These are phyloP conservation scores for Nitzschia inconspicua DNA, from an alignment of 108 stramenopile species.

Conservation along the genomic window DNA sequence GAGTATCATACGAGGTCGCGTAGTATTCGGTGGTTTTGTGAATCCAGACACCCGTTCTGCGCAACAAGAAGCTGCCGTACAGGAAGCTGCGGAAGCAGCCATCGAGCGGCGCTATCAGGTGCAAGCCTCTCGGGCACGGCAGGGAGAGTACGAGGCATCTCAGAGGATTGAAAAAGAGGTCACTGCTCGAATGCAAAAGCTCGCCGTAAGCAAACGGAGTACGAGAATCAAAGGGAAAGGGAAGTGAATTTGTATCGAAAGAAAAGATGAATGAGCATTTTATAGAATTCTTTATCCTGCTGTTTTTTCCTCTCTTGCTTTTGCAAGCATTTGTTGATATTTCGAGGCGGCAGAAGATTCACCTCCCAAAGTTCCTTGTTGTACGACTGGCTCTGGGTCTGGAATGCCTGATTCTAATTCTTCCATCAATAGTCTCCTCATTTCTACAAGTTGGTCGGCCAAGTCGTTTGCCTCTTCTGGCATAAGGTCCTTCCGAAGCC, in stretches of 20 bases:
- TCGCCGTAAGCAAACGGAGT: constrained; percentile 42
- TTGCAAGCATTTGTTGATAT: constrained; percentile 51
- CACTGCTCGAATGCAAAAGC: constrained; percentile 45
- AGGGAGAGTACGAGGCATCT: constrained; percentile 26
- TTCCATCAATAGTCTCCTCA: constrained; percentile 70
- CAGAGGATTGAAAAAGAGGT: constrained; percentile 36
- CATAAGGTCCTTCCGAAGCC: constrained; percentile 49
- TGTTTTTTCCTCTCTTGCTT: constrained; percentile 40
- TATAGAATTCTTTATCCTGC: neutral
- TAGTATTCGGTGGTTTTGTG: constrained; percentile 38
- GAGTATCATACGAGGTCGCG: constrained; percentile 29
- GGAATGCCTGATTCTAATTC: constrained; percentile 58
- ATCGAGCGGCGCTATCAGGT: constrained; percentile 16
- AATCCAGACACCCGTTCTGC: constrained; percentile 46
- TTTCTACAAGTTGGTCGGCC: constrained; percentile 44
- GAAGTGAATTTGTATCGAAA: constrained; percentile 17
- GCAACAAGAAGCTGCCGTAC: constrained; percentile 28
- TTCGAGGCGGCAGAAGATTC: constrained; percentile 9
- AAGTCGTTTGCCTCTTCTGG: constrained; percentile 45
- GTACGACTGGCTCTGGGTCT: neutral
- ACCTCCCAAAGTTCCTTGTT: neutral
- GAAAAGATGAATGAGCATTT: too few species aligned
- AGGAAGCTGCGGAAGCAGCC: constrained; percentile 26
- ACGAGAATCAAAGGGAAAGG: constrained; percentile 31
- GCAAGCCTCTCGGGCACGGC: constrained; percentile 6